Conservation (phyloP, 805 yeast species). For the Hermanozyma aechmeae region DNA sequence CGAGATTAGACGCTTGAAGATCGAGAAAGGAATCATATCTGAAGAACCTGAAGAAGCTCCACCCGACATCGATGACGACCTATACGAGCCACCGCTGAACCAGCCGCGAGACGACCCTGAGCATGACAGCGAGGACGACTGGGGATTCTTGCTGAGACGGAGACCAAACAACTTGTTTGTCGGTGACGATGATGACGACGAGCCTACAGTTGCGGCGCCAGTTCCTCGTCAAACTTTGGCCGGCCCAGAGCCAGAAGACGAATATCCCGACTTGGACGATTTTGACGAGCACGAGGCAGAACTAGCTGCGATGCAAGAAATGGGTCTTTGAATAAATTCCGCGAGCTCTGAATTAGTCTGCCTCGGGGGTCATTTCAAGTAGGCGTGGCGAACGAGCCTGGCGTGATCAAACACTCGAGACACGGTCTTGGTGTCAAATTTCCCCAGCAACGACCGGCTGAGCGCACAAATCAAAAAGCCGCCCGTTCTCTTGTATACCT, state of each 20-base stretch:
- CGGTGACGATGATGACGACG: slow-evolving; percentile 18
- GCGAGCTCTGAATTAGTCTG: no score
- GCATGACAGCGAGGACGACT: slow-evolving; percentile 11
- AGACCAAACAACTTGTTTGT: slow-evolving; percentile 18
- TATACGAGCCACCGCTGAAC: slow-evolving; percentile 3
- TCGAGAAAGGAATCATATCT: slow-evolving; percentile 11
- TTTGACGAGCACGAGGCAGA: slow-evolving; percentile 15
- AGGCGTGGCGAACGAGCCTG: slow-evolving; percentile 34
- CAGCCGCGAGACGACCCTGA: background rate
- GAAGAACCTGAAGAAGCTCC: slow-evolving; percentile 4
- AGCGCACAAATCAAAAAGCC: slow-evolving; percentile 45
- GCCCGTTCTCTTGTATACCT: slow-evolving; percentile 40
- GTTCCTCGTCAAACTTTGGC: no score
- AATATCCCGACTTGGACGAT: slow-evolving; percentile 6
- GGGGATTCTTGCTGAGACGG: slow-evolving; percentile 10
- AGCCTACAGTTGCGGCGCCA: no score
- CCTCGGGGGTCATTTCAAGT: no score
- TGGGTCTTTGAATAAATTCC: slow-evolving; percentile 19
- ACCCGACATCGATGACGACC: slow-evolving; percentile 2
- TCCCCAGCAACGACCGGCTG: slow-evolving; percentile 17
- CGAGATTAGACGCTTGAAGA: slow-evolving; percentile 9
- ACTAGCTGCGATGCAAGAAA: slow-evolving; percentile 28
- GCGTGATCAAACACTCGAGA: slow-evolving; percentile 39
- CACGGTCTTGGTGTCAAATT: slow-evolving; percentile 25
- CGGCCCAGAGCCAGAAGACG: no score